Evolutionary conservation across 2,329 filamentous ascomycete species (phyloP).

Genomic region (Curvularia eragrostidis): DNA sequence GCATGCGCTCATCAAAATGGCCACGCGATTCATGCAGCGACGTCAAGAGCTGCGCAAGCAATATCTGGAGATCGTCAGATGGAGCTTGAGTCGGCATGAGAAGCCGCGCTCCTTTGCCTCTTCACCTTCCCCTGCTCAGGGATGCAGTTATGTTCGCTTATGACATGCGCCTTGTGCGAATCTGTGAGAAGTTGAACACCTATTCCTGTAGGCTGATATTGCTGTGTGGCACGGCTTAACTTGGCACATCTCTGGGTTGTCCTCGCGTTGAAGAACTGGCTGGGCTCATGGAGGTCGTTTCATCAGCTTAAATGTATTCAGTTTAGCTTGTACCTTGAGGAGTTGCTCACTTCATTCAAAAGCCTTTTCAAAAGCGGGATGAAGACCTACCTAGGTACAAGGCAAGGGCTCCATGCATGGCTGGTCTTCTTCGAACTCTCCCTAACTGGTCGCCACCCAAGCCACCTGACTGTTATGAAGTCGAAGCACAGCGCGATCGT

Average conservation of each 20-base stretch:
- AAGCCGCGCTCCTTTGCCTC: slow-evolving; percentile 24
- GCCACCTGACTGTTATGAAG: neutral
- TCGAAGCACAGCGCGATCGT: neutral
- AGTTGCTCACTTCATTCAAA: neutral
- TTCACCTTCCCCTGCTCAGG: neutral
- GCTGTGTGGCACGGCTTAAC: neutral
- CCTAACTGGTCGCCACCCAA: neutral
- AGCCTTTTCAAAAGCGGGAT: neutral
- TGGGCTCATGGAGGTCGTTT: neutral
- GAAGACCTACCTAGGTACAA: neutral
- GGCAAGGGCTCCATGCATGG: neutral
- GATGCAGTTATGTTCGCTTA: slow-evolving; percentile 4
- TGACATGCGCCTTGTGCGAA: neutral
- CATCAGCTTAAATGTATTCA: neutral
- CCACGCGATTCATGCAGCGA: slow-evolving; percentile 16
- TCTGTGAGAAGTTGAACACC: neutral
- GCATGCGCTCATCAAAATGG: slow-evolving; percentile 15
- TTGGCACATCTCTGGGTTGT: neutral
- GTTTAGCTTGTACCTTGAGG: neutral
- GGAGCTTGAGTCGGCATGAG: slow-evolving; percentile 25
- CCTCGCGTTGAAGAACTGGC: neutral
- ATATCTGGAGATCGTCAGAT: slow-evolving; percentile 29
- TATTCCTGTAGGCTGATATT: neutral
- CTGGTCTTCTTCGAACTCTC: neutral
- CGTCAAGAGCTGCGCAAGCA: slow-evolving; percentile 26